Base-by-base conservation (phyloP, 176 grass and related monocot genomes). In the Eragrostis curvula region DNA sequence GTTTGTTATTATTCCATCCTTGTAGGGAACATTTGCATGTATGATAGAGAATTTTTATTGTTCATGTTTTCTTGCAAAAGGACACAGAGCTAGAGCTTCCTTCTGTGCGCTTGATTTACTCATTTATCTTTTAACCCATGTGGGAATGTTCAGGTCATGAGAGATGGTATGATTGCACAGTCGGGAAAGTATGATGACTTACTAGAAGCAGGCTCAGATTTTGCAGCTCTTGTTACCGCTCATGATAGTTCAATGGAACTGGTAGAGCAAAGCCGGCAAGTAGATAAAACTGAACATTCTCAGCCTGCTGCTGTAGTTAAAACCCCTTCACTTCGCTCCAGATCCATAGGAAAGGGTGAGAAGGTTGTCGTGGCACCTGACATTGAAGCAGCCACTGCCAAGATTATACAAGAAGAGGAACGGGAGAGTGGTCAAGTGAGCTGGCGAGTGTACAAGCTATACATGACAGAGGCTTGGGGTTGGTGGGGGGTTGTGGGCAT, bases 171-270 rank as follows among this genome's bases (percentile, higher is more conserved):
- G 73, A 91, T 98, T 51, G 88, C 61, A 21, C 86, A 95, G 23
- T 91, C 96, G 20, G 96, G 96, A 58, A 98, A 95, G 74, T 98
- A 95, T 60, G 70, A 79, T 45, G 86, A 98, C 75, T 73, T 98
- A 71, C 81, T 98, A 56, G 32, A 89, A 53, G 12, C 43, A 39
- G 79, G 88, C 12, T 87, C 86, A n/a, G 82, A 89, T 71, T 98
- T 98, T 76, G 83, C 92, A 21, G 86, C 66, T 70, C 92, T 98
- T 29, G 96, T 93, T 74, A 81, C 88, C 66, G 96, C 96, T 79
- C 96, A 98, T 88, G 92, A 95, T 45, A 95, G 92, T 90, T 95
- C 96, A 48, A 98, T 98, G 96, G 96, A 98, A 44, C 71, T 93
- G 50, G 86, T 98, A 63, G 96, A 98, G 53, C 81, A 95, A 68